Conservation (phyloP, 2,329 filamentous ascomycete genomes). For the Fusarium sp. region DNA sequence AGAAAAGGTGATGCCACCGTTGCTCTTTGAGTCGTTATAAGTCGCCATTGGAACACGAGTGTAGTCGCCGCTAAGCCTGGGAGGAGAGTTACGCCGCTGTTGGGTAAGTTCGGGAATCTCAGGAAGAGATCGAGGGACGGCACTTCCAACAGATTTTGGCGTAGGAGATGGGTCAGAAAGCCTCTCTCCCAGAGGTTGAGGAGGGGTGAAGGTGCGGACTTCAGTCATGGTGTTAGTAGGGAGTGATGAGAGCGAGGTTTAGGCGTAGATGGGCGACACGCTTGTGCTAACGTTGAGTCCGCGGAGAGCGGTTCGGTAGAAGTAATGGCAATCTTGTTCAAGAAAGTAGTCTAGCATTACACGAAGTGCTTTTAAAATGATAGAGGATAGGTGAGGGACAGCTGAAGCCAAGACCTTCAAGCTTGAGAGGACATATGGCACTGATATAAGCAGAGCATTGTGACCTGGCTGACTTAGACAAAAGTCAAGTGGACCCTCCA, state of each 20-base stretch:
- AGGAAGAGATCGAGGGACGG: constrained; percentile 57
- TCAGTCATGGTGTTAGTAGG: constrained; percentile 55
- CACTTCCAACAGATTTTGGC: constrained; percentile 47
- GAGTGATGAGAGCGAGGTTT: constrained; percentile 48
- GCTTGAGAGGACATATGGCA: constrained; percentile 39
- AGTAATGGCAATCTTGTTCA: constrained; percentile 93
- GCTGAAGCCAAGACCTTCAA: constrained; percentile 9
- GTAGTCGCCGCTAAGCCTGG: constrained; percentile 51
- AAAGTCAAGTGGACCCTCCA: constrained; percentile 48
- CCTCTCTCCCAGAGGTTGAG: constrained; percentile 79
- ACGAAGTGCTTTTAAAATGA: constrained; percentile 50
- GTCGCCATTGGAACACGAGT: constrained; percentile 66
- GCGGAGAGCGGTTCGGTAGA: constrained; percentile 90
- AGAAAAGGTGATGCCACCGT: constrained; percentile 87
- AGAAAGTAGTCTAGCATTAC: constrained; percentile 85
- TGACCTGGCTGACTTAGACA: constrained; percentile 49
- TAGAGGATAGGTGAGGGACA: constrained; percentile 24
- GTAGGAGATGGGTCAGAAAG: constrained; percentile 61
- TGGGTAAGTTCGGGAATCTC: constrained; percentile 50
- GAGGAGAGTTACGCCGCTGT: constrained; percentile 39
- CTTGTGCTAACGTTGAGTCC: constrained; percentile 84
- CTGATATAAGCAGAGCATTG: constrained; percentile 46
- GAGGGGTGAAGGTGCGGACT: constrained; percentile 63
- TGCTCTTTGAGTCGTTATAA: constrained; percentile 65
- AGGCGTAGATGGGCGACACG: constrained; percentile 82